Evolutionary conservation across 257 asterid genomes (phyloP).

Genomic region (Jasminum sambac): DNA sequence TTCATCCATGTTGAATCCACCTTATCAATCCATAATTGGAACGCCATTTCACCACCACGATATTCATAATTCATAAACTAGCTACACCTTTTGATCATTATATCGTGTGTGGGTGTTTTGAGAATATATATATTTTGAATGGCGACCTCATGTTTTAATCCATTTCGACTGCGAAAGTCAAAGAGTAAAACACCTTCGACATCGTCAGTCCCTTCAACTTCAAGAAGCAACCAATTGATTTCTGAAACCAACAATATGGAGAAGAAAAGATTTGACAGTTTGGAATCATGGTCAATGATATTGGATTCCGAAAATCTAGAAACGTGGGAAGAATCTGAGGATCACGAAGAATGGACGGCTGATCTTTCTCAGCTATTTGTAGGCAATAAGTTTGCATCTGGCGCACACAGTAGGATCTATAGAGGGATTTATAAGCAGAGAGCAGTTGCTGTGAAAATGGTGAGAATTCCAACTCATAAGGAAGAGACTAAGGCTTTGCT

Average conservation of each 20-base stretch:
- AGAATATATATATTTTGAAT: conserved; percentile 20
- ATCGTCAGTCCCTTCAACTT: conserved; percentile 45
- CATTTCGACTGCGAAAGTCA: conserved; percentile 53
- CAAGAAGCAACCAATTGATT: conserved; percentile 45
- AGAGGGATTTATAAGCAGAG: conserved; percentile 79
- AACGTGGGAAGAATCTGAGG: conserved; percentile 70
- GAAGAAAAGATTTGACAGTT: conserved; percentile 81
- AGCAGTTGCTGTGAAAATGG: conserved; percentile 86
- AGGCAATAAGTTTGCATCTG: conserved; percentile 81
- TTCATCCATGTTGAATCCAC: background rate
- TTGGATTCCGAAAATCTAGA: conserved; percentile 85
- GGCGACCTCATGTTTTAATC: conserved; percentile 76
- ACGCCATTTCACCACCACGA: conserved; percentile 4
- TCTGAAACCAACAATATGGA: conserved; percentile 61
- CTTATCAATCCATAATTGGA: conserved; percentile 6
- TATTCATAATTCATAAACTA: too few species aligned
- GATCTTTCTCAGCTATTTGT: conserved; percentile 83
- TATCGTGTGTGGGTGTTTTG: conserved; percentile 19
- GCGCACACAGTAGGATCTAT: conserved; percentile 79
- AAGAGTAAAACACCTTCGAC: conserved; percentile 36
- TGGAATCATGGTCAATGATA: conserved; percentile 98
- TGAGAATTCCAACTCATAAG: conserved; percentile 65
- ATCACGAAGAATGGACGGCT: conserved; percentile 68
- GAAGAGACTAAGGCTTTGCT: conserved; percentile 48
- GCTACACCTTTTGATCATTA: conserved; percentile 16